Percentiles rank a stretch among this genome's conserved stretches.
phyloP scores from a whole-genome alignment of 108 stramenopile genomes.

The Halocafeteria seosinensis region DNA sequence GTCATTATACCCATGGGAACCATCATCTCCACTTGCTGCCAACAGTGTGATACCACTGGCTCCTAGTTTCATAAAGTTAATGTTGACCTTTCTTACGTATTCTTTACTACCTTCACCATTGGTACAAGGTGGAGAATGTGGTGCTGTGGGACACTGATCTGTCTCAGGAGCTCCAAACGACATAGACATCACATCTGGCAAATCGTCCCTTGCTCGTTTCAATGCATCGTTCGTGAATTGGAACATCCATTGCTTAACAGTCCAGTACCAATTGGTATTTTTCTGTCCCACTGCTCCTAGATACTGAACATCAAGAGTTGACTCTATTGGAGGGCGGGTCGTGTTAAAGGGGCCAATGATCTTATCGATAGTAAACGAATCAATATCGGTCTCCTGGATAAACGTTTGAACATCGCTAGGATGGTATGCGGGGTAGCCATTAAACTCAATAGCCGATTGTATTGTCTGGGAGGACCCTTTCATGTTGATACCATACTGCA shows the following conservation, averaged over 20 bases:
- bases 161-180: not conserved
- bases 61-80: constrained; percentile 13
- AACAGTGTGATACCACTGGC: constrained; percentile 13
- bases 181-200: not conserved
- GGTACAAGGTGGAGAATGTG: not conserved
- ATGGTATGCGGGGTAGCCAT: not conserved
- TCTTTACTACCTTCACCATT: not conserved
- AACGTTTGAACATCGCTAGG: not conserved
- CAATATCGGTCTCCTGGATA: not conserved
- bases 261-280: constrained; percentile 4
- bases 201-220: too few species aligned
- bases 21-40: constrained; percentile 17
- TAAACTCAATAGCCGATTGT: not conserved
- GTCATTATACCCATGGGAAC: not conserved
- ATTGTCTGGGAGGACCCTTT: not conserved
- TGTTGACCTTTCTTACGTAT: constrained; percentile 2
- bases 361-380: not conserved
- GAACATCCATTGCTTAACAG: not conserved
- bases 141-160: not conserved
- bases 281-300: constrained; percentile 1
- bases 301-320: constrained; percentile 9
- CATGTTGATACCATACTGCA: not conserved
- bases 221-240: not conserved
- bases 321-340: not conserved
- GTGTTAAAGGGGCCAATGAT: not conserved